Evolutionary conservation across 192 early-diverging fungal genomes (phyloP), one percentile per base, ranked within the genome.

Genomic region (Lobosporangium transversale): DNA sequence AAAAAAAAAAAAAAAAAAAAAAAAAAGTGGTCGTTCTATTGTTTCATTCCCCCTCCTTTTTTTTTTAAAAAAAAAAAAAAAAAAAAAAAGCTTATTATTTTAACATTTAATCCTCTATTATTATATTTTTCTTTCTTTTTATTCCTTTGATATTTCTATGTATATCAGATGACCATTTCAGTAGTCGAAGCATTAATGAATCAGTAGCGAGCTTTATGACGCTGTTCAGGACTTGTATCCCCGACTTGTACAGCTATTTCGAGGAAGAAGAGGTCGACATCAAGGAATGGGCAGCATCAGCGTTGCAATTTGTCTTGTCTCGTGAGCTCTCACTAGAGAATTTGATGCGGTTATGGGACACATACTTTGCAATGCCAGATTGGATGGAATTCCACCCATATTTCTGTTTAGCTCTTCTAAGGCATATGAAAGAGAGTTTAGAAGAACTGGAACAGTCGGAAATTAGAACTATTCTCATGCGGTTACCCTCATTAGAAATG

Each of bases 211-310:
- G 91, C 66, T 97, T 97, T 63, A 86, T 95, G 78, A 94, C 93
- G 49, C 80, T 92, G 31, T 94, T 97, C 81, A 81, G 95, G 53
- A 89, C 87, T 30, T 82, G 93, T 48, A 76, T 95, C 68, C 95
- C 95, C 20, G 95, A 97, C 42, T 80, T 97, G 66, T 95, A 96
- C 68, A 94, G 88, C 69, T 94, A 93, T 79, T 97, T 97, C 86
- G 93, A 95, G 69, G 95, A 97, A 53, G 95, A 97, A 56, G 94
- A 97, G 70, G 91, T 96, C 31, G 89, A 95, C 55, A 84, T 93
- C 35, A 90, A 92, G 70, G 94, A 94, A 62, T 94, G 92, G 88
- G 89, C 89, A 5, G 88, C 91, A 18, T 92, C 93, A 15, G 94
- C 94, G 89, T 85, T 96, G 54, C 89, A 89, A 57, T 86, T 87